phyloP scores from a whole-genome alignment of 805 yeast genomes.

The Ogataea angusta region DNA sequence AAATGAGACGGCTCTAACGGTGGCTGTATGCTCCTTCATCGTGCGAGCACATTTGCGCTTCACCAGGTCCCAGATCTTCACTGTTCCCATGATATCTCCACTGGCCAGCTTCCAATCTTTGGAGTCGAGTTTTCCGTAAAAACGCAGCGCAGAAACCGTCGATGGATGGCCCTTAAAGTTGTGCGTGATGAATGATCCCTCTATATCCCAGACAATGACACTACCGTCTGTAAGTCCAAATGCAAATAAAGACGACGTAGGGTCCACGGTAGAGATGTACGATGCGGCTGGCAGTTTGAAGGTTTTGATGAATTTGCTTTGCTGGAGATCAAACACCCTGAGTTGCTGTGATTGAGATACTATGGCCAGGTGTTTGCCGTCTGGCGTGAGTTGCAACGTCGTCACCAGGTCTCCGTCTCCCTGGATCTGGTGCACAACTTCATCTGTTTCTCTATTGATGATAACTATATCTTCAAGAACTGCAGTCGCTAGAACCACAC shows the following conservation, averaged over 20 bases:
- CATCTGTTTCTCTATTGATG: constrained; percentile 58
- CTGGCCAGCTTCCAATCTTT: constrained; percentile 76
- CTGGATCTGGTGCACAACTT: constrained; percentile 56
- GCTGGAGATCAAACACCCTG: constrained; percentile 53
- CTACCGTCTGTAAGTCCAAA: constrained; percentile 95
- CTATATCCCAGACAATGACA: constrained; percentile 88
- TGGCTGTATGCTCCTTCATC: constrained; percentile 72
- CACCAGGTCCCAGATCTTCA: constrained; percentile 62
- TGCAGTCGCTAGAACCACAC: constrained; percentile 70
- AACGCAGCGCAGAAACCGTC: constrained; percentile 69
- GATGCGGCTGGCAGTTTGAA: constrained; percentile 75
- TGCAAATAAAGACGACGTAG: constrained; percentile 81
- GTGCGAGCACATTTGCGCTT: constrained; percentile 64
- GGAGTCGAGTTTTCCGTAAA: constrained; percentile 70
- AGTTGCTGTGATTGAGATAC: constrained; percentile 84
- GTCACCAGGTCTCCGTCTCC: constrained; percentile 87
- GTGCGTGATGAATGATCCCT: constrained; percentile 84
- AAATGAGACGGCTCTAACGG: constrained; percentile 83
- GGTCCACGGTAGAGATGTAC: constrained; percentile 71
- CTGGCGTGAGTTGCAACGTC: constrained; percentile 70
- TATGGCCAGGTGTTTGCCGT: constrained; percentile 64
- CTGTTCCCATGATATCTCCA: constrained; percentile 58
- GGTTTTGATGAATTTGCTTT: constrained; percentile 42
- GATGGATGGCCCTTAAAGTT: constrained; percentile 92
- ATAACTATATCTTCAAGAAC: constrained; percentile 73